A percentile compares a stretch with the other conserved stretches of the same genome.
phyloP scores from a whole-genome alignment of 1,139 yeast species.

The Scheffersomyces segobiensis region DNA sequence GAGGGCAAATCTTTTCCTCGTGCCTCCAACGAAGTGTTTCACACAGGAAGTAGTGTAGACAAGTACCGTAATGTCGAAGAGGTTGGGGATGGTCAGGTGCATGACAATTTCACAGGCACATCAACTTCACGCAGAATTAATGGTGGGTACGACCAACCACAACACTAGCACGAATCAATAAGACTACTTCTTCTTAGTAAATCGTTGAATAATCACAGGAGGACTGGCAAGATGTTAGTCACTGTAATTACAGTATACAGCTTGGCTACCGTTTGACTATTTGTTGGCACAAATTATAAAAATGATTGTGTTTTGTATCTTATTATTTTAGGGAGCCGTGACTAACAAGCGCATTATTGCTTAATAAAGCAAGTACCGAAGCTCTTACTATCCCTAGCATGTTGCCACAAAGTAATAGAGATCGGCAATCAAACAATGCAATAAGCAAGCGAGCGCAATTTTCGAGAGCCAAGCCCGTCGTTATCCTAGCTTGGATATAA shows the following conservation, averaged over 20 bases:
- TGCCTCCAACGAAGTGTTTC: not conserved
- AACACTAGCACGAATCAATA: not conserved
- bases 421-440: not conserved
- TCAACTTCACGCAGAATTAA: not conserved
- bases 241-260: not conserved
- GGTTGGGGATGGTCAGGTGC: not conserved
- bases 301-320: not conserved
- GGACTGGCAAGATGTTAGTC: not conserved
- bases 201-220: not conserved
- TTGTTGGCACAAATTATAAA: not conserved
- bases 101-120: not conserved
- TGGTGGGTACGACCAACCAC: not conserved
- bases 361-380: not conserved
- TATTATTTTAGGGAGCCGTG: not conserved
- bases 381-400: not conserved
- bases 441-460: not conserved
- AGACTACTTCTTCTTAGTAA: not conserved
- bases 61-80: not conserved
- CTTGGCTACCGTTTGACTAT: not conserved
- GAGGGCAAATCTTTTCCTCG: not conserved
- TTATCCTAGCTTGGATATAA: not conserved
- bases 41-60: not conserved
- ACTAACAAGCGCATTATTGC: not conserved
- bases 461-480: not conserved
- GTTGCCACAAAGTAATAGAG: not conserved